Base-by-base conservation (phyloP, 1,284 basidiomycete species). In the Phaffia rhodozyma region DNA sequence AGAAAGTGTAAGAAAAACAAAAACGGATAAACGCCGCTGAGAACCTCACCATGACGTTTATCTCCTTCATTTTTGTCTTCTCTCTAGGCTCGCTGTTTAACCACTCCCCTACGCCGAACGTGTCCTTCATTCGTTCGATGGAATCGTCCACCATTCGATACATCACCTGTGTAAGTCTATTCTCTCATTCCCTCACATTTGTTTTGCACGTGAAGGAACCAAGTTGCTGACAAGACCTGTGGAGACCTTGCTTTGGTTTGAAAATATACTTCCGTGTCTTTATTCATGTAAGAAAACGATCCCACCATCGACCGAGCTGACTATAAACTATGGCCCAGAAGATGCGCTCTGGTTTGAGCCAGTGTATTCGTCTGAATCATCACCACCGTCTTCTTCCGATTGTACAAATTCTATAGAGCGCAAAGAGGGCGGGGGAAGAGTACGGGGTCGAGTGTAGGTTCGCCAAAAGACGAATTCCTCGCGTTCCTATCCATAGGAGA, bases 221-320 rank as follows among this genome's bases (percentile, higher is more conserved):
- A 29, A 47, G 20, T 20, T 3, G 7, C 27, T 21, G 7, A 32
- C 32, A 38, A 20, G 2, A 9, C 1, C 5, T 47, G 68, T 21
- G 74, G 75, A 54, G 73, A 76, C 66, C 68, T 76, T 34, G 74
- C 71, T 59, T 75, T 75, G 58, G 74, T 72, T 66, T 76, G 74
- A n/a, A n/a, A n/a, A n/a, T n/a, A n/a, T 64, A 68, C 71, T 0
- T 74, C 63, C 66, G 69, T 3, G 73, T 73, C 32, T 43, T 3
- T 18, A 7, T 48, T 11, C 5, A 21, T 47, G 3, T 13, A 43
- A 66, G 64, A 66, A 58, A 58, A 38, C 34, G 32, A 61, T 66
- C 27, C 59, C 54, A n/a, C 64, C 64, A 21, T 34, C 32, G 11
- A 66, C 64, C 5, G 64, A 66, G n/a, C 64, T 66, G 27, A 62